Evolutionary conservation across 208 protist species (phyloP).

Genomic region (Leishmania aethiopica): DNA sequence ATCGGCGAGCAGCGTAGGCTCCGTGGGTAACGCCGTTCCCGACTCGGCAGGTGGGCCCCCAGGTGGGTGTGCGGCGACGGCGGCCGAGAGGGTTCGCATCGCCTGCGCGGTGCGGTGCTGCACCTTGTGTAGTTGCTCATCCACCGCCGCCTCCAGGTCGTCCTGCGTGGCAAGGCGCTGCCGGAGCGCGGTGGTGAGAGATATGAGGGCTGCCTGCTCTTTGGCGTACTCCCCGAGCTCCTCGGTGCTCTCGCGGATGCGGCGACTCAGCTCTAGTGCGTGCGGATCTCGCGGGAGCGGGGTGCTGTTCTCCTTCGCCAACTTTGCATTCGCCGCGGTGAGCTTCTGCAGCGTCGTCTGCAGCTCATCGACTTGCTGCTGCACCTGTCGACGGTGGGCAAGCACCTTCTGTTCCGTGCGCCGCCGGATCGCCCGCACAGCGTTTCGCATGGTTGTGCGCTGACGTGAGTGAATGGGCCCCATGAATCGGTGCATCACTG

Average conservation of each 20-base stretch:
- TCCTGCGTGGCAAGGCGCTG: slow-evolving; percentile 64
- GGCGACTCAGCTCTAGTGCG: slow-evolving; percentile 59
- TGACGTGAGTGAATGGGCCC: slow-evolving; percentile 34
- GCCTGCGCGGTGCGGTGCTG: slow-evolving; percentile 30
- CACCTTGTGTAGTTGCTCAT: slow-evolving; percentile 65
- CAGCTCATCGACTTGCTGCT: slow-evolving; percentile 41
- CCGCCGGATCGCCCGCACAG: slow-evolving; percentile 33
- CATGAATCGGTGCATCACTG: slow-evolving; percentile 38
- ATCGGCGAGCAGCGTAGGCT: slow-evolving; percentile 24
- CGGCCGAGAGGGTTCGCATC: slow-evolving; percentile 27
- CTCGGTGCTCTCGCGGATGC: slow-evolving; percentile 59
- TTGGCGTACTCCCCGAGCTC: slow-evolving; percentile 41
- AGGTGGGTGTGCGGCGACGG: slow-evolving; percentile 22
- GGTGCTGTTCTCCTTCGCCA: slow-evolving; percentile 67
- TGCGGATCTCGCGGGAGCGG: slow-evolving; percentile 76
- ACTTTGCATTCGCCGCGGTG: slow-evolving; percentile 41
- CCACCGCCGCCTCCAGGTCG: slow-evolving; percentile 66
- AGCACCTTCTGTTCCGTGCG: slow-evolving; percentile 40
- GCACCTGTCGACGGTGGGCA: slow-evolving; percentile 13
- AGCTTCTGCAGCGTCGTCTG: slow-evolving; percentile 42
- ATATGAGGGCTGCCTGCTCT: slow-evolving; percentile 46
- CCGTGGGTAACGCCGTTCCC: slow-evolving; percentile 7
- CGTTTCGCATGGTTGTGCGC: slow-evolving; percentile 38
- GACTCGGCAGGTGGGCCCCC: slow-evolving; percentile 9
- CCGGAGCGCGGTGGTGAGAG: slow-evolving; percentile 49